These are phyloP conservation scores for Epichloe baconii DNA, from an alignment of 2,329 filamentous ascomycete species.

Conservation along the genomic window DNA sequence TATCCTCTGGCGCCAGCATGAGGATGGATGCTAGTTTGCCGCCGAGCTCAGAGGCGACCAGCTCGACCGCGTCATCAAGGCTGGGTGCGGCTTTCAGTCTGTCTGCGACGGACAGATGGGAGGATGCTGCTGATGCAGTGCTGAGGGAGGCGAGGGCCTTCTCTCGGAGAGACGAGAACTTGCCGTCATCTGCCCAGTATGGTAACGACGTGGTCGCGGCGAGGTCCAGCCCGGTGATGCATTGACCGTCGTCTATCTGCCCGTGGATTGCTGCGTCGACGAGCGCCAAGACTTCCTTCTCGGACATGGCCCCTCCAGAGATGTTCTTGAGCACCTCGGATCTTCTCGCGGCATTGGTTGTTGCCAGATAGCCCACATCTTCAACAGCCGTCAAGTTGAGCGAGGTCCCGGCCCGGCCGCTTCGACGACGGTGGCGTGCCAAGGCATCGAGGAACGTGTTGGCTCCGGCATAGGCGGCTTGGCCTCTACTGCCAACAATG, in stretches of 20 bases:
- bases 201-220: conserved; percentile 18
- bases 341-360: conserved; percentile 24
- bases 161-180: conserved; percentile 36
- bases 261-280: conserved; percentile 37
- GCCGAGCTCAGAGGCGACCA: conserved; percentile 13
- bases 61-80: conserved; percentile 11
- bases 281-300: conserved; percentile 41
- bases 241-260: conserved; percentile 28
- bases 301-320: conserved; percentile 33
- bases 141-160: conserved; percentile 15
- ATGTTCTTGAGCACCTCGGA: conserved; percentile 36
- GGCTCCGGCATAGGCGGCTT: conserved; percentile 39
- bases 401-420: conserved; percentile 30
- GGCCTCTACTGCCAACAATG: conserved; percentile 36
- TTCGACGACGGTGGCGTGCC: conserved; percentile 23
- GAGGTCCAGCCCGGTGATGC: conserved; percentile 41
- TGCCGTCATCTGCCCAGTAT: conserved; percentile 42
- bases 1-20: conserved; percentile 14
- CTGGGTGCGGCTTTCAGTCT: conserved; percentile 7
- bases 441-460: conserved; percentile 29
- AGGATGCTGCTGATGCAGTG: neutral
- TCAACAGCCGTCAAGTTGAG: conserved; percentile 40
- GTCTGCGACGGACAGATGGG: conserved; percentile 8
- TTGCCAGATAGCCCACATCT: conserved; percentile 32
- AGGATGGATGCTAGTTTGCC: conserved; percentile 23